These are phyloP conservation scores for Dentipellis sp. DNA, from an alignment of 768 basidiomycete genomes.

Conservation along the genomic window DNA sequence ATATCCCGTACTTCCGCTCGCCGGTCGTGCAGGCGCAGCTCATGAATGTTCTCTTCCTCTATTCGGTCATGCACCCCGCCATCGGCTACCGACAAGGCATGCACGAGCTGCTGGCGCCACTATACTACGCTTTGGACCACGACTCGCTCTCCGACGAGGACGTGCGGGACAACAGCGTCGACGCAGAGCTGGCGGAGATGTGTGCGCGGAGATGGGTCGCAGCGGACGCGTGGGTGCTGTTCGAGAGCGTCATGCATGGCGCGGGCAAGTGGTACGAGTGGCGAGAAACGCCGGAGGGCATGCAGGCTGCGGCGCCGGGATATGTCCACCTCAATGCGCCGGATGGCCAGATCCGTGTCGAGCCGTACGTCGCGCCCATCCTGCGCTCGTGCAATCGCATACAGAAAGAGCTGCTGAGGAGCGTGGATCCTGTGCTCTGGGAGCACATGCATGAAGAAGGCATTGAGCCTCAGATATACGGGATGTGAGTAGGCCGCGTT, in stretches of 20 bases:
- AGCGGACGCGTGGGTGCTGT: constrained; percentile 85
- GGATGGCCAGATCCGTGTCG: constrained; percentile 35
- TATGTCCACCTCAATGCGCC: constrained; percentile 37
- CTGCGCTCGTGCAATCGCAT: constrained; percentile 75
- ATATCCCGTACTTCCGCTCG: constrained; percentile 83
- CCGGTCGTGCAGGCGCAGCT: constrained; percentile 66
- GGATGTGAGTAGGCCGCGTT: constrained; percentile 54
- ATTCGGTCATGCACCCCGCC: constrained; percentile 66
- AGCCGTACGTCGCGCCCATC: constrained; percentile 76
- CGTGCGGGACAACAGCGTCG: constrained; percentile 16
- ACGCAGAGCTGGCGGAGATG: constrained; percentile 40
- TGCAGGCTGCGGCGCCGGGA: constrained; percentile 31
- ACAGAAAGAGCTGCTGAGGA: constrained; percentile 63
- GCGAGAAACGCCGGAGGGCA: constrained; percentile 22
- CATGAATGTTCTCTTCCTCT: constrained; percentile 83
- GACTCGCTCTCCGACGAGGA: constrained; percentile 54
- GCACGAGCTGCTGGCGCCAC: constrained; percentile 90
- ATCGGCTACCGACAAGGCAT: constrained; percentile 97
- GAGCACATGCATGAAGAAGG: constrained; percentile 66
- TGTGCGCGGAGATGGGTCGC: constrained; percentile 64
- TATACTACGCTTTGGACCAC: constrained; percentile 75
- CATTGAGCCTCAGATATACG: constrained; percentile 95
- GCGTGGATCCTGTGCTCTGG: constrained; percentile 74
- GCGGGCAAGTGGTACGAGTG: constrained; percentile 67
- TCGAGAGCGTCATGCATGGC: constrained; percentile 68